Conservation (phyloP, 2,329 filamentous ascomycete genomes). For the Beauveria rudraprayagi region DNA sequence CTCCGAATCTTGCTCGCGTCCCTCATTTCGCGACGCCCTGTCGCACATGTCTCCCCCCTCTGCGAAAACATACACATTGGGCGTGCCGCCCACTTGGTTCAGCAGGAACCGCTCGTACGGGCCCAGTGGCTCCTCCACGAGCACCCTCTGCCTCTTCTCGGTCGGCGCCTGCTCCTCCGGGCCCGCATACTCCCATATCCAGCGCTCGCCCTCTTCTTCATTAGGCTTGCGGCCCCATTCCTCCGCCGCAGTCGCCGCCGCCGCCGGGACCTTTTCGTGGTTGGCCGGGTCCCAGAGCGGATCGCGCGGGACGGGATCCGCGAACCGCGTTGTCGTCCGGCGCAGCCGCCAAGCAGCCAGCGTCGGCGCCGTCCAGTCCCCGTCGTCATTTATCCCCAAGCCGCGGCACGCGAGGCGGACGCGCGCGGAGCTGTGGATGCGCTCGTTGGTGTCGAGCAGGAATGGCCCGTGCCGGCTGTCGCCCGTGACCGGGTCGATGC, state of each 20-base stretch:
- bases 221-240: conserved; percentile 14
- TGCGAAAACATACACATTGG: conserved; percentile 36
- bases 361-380: conserved; percentile 38
- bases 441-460: conserved; percentile 46
- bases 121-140: conserved; percentile 47
- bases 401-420: conserved; percentile 44
- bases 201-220: conserved; percentile 28
- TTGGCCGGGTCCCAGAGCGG: conserved; percentile 24
- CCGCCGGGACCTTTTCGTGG: conserved; percentile 14
- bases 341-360: conserved; percentile 37
- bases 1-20: neutral
- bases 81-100: conserved; percentile 33
- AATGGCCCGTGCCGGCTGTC: conserved; percentile 26
- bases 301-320: conserved; percentile 28
- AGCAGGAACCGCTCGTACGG: conserved; percentile 44
- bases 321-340: conserved; percentile 23
- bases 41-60: conserved; percentile 15
- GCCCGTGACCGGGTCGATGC: conserved; percentile 33
- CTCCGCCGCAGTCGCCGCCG: neutral
- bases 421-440: conserved; percentile 46
- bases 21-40: neutral
- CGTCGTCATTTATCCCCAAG: conserved; percentile 40
- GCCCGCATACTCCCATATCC: conserved; percentile 48
- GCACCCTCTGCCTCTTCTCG: conserved; percentile 29
- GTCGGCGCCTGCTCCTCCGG: conserved; percentile 32